A percentile compares a stretch with the other conserved stretches of the same genome.
These are phyloP conservation scores for Hygrophorus russula DNA, from an alignment of 768 basidiomycete species.

Conservation along the genomic window DNA sequence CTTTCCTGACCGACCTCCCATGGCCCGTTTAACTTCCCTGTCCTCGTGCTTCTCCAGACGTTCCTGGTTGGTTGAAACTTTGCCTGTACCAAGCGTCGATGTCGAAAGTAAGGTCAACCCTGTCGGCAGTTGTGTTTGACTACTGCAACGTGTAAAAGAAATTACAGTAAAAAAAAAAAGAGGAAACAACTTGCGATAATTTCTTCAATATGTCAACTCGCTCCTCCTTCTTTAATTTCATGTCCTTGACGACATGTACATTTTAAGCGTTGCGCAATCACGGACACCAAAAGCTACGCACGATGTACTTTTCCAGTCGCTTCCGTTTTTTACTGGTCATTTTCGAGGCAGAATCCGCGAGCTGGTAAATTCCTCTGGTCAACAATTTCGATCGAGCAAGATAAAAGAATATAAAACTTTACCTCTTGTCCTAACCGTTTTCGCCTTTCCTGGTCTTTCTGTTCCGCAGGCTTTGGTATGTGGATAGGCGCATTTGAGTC, in stretches of 20 bases:
- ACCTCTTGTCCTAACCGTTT: constrained; percentile 57
- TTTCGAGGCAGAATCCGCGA: constrained; percentile 51
- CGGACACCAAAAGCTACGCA: constrained; percentile 22
- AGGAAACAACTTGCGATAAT: constrained; percentile 48
- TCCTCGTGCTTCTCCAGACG: constrained; percentile 50
- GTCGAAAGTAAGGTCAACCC: constrained; percentile 64
- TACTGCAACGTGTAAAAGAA: constrained; percentile 33
- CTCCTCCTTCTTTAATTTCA: constrained; percentile 88
- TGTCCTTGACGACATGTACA: constrained; percentile 45
- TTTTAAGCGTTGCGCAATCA: constrained; percentile 1
- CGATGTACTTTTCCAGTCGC: constrained; percentile 87
- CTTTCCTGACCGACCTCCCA: constrained; percentile 37
- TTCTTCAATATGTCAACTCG: constrained; percentile 67
- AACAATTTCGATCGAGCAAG: neutral
- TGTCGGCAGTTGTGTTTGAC: constrained; percentile 55
- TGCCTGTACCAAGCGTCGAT: constrained; percentile 74
- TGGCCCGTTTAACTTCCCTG: constrained; percentile 37
- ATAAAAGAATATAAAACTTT: constrained; percentile 2
- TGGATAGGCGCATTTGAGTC: constrained; percentile 54
- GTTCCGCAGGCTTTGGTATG: constrained; percentile 44
- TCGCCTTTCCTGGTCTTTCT: constrained; percentile 48
- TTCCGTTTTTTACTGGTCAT: constrained; percentile 82
- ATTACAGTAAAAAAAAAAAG: neutral
- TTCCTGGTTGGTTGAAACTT: constrained; percentile 46
- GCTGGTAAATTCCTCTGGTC: constrained; percentile 17